These are phyloP conservation scores for Musa beccarii DNA, from an alignment of 176 grass and related monocot species.

Conservation along the genomic window DNA sequence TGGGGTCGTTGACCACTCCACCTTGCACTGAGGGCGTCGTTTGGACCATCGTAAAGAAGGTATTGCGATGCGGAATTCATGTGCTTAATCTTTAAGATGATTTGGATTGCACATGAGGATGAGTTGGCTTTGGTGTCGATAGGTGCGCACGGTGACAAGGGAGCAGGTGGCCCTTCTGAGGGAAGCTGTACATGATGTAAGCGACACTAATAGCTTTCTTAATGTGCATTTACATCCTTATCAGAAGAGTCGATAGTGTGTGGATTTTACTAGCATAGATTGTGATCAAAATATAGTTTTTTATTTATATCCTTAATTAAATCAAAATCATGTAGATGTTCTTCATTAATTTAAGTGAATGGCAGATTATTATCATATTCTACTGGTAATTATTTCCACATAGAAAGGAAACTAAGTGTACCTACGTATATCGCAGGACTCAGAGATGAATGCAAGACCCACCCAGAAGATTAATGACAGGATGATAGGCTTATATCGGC, in stretches of 20 bases:
- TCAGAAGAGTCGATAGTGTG: too few relatives aligned
- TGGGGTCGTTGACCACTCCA: constrained; percentile 63
- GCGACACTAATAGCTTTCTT: neutral
- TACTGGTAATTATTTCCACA: too few relatives aligned
- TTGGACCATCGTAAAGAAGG: constrained; percentile 54
- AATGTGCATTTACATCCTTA: too few relatives aligned
- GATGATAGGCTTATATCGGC: constrained; percentile 37
- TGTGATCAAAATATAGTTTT: too few relatives aligned
- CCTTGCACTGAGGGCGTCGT: constrained; percentile 58
- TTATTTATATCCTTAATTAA: too few relatives aligned
- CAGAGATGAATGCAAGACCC: constrained; percentile 55
- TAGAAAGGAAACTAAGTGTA: too few relatives aligned
- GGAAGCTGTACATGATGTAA: constrained; percentile 58
- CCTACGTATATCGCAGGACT: constrained; percentile 22
- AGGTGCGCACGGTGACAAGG: constrained; percentile 46
- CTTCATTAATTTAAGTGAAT: too few relatives aligned
- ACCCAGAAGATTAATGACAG: constrained; percentile 36
- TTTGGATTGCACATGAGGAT: neutral
- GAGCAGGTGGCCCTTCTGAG: constrained; percentile 50
- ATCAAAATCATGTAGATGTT: too few relatives aligned
- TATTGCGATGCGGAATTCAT: neutral
- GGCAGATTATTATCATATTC: too few relatives aligned
- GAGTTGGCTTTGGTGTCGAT: neutral
- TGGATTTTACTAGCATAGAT: too few relatives aligned
- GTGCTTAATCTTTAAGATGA: neutral